Conservation (phyloP, 1,139 yeast genomes). For the Yamadazyma buinensis region DNA sequence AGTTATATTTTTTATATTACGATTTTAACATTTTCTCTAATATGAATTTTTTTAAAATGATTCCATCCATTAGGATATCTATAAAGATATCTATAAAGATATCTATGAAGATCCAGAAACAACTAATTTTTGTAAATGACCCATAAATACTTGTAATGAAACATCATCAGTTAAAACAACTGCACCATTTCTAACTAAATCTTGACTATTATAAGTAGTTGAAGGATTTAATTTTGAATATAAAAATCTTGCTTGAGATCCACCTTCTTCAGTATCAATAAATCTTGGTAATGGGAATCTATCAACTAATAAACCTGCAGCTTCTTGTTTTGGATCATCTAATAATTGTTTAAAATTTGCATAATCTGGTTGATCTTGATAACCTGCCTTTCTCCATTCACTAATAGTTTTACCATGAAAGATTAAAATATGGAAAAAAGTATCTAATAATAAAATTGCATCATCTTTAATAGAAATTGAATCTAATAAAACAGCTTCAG, state of each 20-base stretch:
- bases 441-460: conserved; percentile 81
- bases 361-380: conserved; percentile 87
- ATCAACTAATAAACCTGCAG: conserved; percentile 84
- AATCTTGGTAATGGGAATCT: conserved; percentile 97
- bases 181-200: conserved; percentile 55
- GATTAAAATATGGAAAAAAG: conserved; percentile 93
- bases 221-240: conserved; percentile 93
- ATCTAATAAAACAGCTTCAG: conserved; percentile 91
- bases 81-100: too few relatives aligned
- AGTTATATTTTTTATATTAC: too few relatives aligned
- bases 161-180: conserved; percentile 96
- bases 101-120: conserved; percentile 56
- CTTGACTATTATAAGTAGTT: conserved; percentile 67
- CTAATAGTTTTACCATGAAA: conserved; percentile 95
- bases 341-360: conserved; percentile 82
- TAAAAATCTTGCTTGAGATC: conserved; percentile 84
- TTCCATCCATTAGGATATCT: too few relatives aligned
- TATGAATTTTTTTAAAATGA: too few relatives aligned
- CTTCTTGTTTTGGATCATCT: conserved; percentile 89
- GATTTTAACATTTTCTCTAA: too few relatives aligned
- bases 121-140: conserved; percentile 80
- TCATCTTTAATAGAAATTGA: conserved; percentile 91
- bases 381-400: conserved; percentile 94
- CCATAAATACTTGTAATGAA: conserved; percentile 86
- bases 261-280: conserved; percentile 90